Evolutionary conservation across 805 yeast genomes (phyloP), one percentile per base, ranked within the genome.

Genomic region (Myxozyma sirexii): DNA sequence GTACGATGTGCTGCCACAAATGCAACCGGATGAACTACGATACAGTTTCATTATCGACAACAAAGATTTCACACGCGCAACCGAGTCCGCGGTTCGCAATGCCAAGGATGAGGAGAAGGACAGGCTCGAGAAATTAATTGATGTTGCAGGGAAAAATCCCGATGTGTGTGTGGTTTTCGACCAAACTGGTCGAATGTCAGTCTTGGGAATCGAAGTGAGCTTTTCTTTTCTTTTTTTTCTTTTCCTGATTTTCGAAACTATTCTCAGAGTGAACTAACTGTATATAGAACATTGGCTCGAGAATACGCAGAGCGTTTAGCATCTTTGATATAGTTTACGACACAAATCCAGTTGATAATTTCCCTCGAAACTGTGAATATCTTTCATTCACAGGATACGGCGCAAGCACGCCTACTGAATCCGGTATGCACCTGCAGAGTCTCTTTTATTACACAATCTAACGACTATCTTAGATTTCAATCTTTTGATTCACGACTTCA

Each of bases 401-500:
- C 10, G 68, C 67, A 2, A 53, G 55, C n/a, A 62, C 59, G 12
- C 56, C 65, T 8, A 33, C 53, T 3, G 66, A 62, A 35, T 60
- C 66, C 21, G 62, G 60, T 58, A 29, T 12, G 54, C 48, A 2
- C 12, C n/a, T n/a, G n/a, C n/a, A n/a, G 12, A 12, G 4, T 17
- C 19, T 31, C 12, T 26, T 17, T 24, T 17, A 35, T 26, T n/a
- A 15, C 13, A n/a, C 7, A n/a, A 15, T 31, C 7, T 13, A 17
- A 24, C 21, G 23, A 43, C 38, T 29, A 47, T 45, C n/a, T 42
- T 19, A 56, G 71, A 69, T 43, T 57, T 70, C 21, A 61, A 65
- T 15, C 43, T 71, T n/a, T 37, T 71, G 13, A 56, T 71, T 12
- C 74, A 71, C 53, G 73, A 71, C 52, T 69, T 41, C 46, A 46